Conservation (phyloP, 495 filamentous ascomycete genomes). For the Aspergillus funiculosus region DNA sequence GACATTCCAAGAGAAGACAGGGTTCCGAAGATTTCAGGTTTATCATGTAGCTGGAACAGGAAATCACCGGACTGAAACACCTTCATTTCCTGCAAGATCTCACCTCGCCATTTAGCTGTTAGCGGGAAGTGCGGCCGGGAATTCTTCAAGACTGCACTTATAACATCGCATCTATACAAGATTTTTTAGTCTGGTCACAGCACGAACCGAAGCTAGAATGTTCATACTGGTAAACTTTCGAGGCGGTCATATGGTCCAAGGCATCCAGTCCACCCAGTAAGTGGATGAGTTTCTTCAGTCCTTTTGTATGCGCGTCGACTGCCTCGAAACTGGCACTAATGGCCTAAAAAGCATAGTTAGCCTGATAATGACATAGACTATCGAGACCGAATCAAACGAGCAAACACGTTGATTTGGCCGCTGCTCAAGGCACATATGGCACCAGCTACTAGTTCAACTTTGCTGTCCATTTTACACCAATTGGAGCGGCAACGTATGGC, state of each 20-base stretch:
- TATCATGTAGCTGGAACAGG: neutral
- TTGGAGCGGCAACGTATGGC: too few species aligned
- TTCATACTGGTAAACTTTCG: slow-evolving; percentile 4
- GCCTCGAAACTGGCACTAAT: neutral
- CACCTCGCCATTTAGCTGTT: neutral
- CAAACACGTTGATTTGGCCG: too few species aligned
- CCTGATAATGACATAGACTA: neutral
- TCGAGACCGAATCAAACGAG: too few species aligned
- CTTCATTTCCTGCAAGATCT: slow-evolving; percentile 2
- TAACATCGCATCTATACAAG: neutral
- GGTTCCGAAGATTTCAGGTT: neutral
- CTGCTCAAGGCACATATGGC: too few species aligned
- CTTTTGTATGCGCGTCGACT: neutral
- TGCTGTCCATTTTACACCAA: too few species aligned
- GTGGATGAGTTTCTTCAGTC: neutral
- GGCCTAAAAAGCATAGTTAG: neutral
- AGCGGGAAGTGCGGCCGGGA: neutral
- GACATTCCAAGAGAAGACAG: neutral
- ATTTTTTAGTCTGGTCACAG: neutral
- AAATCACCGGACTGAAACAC: neutral
- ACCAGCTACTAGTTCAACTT: too few species aligned
- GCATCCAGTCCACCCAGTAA: neutral
- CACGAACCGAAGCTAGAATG: neutral
- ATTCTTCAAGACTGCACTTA: neutral
- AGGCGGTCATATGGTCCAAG: slow-evolving; percentile 2